Conservation (phyloP, 257 asterid genomes). For the Thymus quinquecostatus region DNA sequence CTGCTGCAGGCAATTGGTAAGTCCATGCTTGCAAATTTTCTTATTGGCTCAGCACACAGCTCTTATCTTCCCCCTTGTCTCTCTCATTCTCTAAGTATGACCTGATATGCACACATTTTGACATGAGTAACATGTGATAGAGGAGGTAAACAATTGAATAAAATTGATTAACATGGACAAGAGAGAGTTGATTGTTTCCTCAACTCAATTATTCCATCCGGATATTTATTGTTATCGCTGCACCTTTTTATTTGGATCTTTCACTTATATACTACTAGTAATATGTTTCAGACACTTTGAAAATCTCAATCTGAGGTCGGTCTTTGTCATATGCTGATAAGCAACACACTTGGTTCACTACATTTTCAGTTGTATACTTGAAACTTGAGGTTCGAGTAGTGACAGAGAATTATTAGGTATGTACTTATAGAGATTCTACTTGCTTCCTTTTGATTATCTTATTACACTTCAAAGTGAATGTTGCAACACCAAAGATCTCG, state of each 20-base stretch:
- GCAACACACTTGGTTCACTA: not conserved
- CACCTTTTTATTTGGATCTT: not conserved
- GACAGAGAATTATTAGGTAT: not conserved
- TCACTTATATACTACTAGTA: not conserved
- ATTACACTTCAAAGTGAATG: not conserved
- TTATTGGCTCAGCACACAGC: conserved; percentile 4
- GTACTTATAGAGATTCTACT: not conserved
- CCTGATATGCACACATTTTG: not conserved
- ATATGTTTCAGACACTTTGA: not conserved
- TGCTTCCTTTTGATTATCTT: not conserved
- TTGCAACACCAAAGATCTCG: not conserved
- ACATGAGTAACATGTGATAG: not conserved
- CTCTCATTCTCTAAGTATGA: not conserved
- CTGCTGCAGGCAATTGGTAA: conserved; percentile 65
- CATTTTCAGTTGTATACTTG: not conserved
- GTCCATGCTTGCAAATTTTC: conserved; percentile 29
- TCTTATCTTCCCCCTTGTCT: not conserved
- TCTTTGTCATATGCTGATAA: not conserved
- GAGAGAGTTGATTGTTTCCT: not conserved
- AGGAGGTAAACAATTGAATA: conserved; percentile 3
- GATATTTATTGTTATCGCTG: not conserved
- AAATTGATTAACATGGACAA: conserved; percentile 4
- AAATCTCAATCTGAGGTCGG: not conserved
- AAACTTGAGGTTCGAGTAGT: not conserved
- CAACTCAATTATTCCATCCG: not conserved